Evolutionary conservation across 2,329 filamentous ascomycete genomes (phyloP), one percentile per base, ranked within the genome.

Genomic region (Hymenoscyphus fructigenus): DNA sequence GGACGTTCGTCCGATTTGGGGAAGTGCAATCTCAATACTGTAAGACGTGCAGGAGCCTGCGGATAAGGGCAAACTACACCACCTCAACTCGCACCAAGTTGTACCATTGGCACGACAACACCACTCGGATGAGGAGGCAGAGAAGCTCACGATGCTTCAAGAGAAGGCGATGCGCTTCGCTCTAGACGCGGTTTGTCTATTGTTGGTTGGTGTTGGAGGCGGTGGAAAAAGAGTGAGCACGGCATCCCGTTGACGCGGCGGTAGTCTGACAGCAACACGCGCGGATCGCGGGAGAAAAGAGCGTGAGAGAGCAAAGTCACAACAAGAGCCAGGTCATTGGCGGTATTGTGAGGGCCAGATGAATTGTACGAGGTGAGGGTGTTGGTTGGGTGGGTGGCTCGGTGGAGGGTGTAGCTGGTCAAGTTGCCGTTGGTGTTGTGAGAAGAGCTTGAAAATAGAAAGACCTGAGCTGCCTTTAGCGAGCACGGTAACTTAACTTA

Each of bases 81-180:
- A 32, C 29, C 2, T 6, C 29, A 32, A 3, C 29, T 32, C 5
- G 5, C 12, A 44, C 41, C 15, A 20, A n/a, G 15, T 23, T 50
- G 44, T 50, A 50, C 44, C n/a, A 50, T 50, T 50, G 44, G n/a
- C 44, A 50, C n/a, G n/a, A 50, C 44, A 50, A 50, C n/a, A 50
- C n/a, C n/a, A 23, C 44, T 23, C 20, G 44, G 3, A 23, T 26
- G 44, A 36, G 34, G n/a, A 50, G 44, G 20, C n/a, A 50, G n/a
- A 12, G n/a, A 50, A 7, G n/a, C 17, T 50, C 44, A 50, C 44
- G 44, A 50, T 23, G n/a, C 44, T 50, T 50, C 44, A 50, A 26
- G 26, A 23, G 44, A 7, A 50, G 44, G 9, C 44, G 20, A 10
- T 50, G 10, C 17, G n/a, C 20, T 23, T 7, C 44, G 20, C 20